Percentiles rank a stretch among this genome's conserved stretches.
Conservation (phyloP, 1,284 basidiomycete species). For the Leccinum solheimii region DNA sequence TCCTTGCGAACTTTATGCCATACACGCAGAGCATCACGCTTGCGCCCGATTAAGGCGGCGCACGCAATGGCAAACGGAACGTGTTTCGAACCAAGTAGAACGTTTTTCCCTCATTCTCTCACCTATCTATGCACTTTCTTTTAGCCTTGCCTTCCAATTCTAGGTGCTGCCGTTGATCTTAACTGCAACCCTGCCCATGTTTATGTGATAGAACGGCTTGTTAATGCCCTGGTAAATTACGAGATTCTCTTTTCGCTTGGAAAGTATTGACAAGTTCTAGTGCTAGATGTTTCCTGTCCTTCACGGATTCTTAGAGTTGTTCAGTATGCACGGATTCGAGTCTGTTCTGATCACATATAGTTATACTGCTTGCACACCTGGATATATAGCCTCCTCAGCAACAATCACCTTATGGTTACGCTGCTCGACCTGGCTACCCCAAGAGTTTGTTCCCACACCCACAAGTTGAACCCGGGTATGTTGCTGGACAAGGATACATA, state of each 20-base stretch:
- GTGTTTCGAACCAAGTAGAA: not conserved
- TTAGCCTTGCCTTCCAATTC: no score
- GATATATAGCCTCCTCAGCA: conserved; percentile 40
- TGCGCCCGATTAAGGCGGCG: not conserved
- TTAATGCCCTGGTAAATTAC: conserved; percentile 7
- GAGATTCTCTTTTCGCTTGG: not conserved
- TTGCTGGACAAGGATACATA: conserved; percentile 26
- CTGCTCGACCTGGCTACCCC: conserved; percentile 38
- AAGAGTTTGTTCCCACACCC: conserved; percentile 30
- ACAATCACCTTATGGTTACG: conserved; percentile 39
- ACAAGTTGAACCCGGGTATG: conserved; percentile 42
- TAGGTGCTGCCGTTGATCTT: no score
- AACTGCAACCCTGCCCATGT: no score
- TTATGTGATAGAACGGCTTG: no score
- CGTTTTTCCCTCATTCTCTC: no score
- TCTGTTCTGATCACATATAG: conserved; percentile 32
- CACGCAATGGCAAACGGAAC: no score
- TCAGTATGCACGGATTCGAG: no score
- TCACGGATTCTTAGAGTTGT: not conserved
- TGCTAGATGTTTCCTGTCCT: not conserved
- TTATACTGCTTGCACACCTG: conserved; percentile 36
- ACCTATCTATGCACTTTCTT: no score
- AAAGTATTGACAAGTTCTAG: conserved; percentile 1
- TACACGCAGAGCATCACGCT: not conserved
- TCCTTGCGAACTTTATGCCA: conserved; percentile 4